A percentile compares a stretch with the other conserved stretches of the same genome.
phyloP scores from a whole-genome alignment of 805 yeast genomes.

The Saturnispora galanensis region DNA sequence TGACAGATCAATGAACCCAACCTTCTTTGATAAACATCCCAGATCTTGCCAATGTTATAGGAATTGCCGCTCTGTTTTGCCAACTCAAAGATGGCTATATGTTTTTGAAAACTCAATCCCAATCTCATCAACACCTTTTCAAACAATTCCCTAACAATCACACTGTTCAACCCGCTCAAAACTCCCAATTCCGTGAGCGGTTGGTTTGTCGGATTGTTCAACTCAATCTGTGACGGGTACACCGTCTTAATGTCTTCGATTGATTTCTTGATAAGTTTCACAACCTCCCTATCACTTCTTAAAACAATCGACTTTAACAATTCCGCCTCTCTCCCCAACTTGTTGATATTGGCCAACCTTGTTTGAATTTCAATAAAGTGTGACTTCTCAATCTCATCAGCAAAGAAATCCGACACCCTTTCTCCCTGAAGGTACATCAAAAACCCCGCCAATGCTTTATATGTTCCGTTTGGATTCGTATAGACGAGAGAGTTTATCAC shows the following conservation, averaged over 20 bases:
- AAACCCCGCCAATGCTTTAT: conserved; percentile 10
- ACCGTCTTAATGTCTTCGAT: conserved; percentile 55
- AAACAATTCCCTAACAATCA: conserved; percentile 59
- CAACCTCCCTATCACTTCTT: conserved; percentile 52
- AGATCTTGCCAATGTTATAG: conserved; percentile 28
- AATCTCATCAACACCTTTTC: conserved; percentile 58
- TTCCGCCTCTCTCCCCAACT: conserved; percentile 50
- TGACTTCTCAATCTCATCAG: conserved; percentile 12
- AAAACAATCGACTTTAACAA: conserved; percentile 46
- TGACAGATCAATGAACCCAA: conserved; percentile 29
- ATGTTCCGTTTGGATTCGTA: conserved; percentile 12
- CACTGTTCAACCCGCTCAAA: conserved; percentile 31
- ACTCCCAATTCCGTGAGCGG: conserved; percentile 12
- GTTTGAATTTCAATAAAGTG: conserved; percentile 16
- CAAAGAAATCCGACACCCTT: conserved; percentile 4
- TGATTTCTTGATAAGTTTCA: conserved; percentile 49
- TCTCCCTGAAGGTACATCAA: conserved; percentile 6
- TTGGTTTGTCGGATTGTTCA: conserved; percentile 11
- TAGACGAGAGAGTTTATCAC: conserved; percentile 55
- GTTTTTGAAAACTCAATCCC: conserved; percentile 57
- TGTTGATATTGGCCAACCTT: conserved; percentile 21
- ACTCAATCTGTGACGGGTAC: conserved; percentile 30
- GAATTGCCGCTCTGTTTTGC: conserved; percentile 23
- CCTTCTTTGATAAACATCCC: conserved; percentile 35
- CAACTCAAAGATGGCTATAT: conserved; percentile 55